A percentile compares a stretch with the other conserved stretches of the same genome.
Evolutionary conservation across 148 eudicot genomes (phyloP).

Genomic region (Cornus kousa): DNA sequence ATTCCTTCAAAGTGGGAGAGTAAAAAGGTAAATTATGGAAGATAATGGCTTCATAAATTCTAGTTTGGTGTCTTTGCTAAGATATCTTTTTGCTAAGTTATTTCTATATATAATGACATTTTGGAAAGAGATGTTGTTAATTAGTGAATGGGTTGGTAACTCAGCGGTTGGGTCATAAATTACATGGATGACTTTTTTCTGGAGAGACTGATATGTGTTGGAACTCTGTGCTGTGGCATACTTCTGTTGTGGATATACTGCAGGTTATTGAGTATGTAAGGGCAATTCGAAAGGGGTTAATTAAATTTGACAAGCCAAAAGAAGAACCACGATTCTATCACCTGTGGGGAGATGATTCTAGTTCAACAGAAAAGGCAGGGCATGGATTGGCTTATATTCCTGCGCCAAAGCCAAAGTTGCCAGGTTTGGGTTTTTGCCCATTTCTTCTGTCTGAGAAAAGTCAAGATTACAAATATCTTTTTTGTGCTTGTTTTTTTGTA

Average conservation of each 20-base stretch:
- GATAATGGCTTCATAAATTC: neutral
- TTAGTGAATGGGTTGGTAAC: neutral
- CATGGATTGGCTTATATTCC: constrained; percentile 87
- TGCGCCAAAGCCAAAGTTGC: constrained; percentile 84
- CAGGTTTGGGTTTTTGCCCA: constrained; percentile 43
- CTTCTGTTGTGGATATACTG: constrained; percentile 10
- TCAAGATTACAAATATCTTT: neutral
- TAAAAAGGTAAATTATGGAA: constrained; percentile 48
- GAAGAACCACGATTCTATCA: constrained; percentile 57
- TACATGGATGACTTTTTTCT: neutral
- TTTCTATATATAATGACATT: neutral
- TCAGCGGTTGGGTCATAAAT: neutral
- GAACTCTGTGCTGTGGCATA: neutral
- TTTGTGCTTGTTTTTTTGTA: neutral
- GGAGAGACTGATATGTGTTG: neutral
- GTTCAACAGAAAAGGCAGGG: constrained; percentile 49
- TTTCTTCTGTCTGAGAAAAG: constrained; percentile 8
- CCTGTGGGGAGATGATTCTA: constrained; percentile 84
- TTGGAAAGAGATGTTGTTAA: neutral
- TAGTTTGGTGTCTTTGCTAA: neutral
- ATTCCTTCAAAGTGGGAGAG: constrained; percentile 89
- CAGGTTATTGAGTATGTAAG: constrained; percentile 64
- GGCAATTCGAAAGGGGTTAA: constrained; percentile 81
- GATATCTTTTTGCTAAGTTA: too few relatives aligned
- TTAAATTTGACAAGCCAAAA: constrained; percentile 82